These are phyloP conservation scores for Cytospora leucostoma DNA, from an alignment of 2,329 filamentous ascomycete genomes.

Conservation along the genomic window DNA sequence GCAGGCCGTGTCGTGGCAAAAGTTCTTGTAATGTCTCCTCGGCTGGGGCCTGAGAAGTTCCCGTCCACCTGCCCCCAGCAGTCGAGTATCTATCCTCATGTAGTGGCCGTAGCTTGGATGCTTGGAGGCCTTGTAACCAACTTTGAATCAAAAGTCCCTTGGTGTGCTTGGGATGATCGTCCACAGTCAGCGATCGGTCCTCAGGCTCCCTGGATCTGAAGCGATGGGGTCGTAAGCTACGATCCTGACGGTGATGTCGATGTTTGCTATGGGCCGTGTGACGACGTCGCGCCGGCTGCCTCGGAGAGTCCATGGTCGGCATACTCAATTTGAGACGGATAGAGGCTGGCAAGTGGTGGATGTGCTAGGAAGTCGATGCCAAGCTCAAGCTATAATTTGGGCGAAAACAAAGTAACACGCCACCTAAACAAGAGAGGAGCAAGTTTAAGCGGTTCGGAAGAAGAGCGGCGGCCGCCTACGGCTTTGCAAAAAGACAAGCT, in stretches of 20 bases:
- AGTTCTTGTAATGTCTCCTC: neutral
- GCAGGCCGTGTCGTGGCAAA: neutral
- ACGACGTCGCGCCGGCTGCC: neutral
- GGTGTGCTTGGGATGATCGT: neutral
- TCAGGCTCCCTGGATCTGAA: neutral
- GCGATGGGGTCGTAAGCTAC: neutral
- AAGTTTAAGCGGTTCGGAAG: slow-evolving; percentile 1
- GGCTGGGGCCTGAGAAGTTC: neutral
- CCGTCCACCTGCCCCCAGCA: neutral
- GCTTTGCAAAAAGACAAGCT: neutral
- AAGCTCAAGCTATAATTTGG: neutral
- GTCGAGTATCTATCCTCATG: neutral
- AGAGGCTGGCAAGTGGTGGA: neutral
- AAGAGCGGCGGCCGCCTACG: neutral
- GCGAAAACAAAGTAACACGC: neutral
- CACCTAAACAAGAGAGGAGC: neutral
- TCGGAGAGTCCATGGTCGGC: slow-evolving; percentile 10
- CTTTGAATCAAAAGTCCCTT: slow-evolving; percentile 10
- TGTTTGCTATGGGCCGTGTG: neutral
- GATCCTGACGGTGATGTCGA: slow-evolving; percentile 2
- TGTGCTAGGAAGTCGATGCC: neutral
- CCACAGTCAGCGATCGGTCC: neutral
- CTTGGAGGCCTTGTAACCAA: slow-evolving; percentile 17
- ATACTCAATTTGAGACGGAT: neutral
- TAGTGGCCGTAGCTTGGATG: neutral